These are phyloP conservation scores for Melocanna baccifera DNA, from an alignment of 176 grass and related monocot species.

Conservation along the genomic window DNA sequence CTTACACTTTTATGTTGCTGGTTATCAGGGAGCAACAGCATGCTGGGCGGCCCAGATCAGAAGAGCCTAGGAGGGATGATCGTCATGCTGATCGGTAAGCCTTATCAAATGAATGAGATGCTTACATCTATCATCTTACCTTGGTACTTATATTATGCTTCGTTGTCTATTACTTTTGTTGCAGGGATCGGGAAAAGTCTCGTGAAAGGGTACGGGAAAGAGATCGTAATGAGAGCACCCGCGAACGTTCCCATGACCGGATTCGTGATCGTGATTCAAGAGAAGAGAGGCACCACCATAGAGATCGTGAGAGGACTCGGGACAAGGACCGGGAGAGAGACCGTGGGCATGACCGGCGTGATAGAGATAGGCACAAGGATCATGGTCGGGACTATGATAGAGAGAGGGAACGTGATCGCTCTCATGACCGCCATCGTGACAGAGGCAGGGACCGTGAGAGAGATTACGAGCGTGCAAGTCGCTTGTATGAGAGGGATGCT, in stretches of 20 bases:
- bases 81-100: slow-evolving; percentile 48
- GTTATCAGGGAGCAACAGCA: slow-evolving; percentile 55
- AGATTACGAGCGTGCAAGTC: slow-evolving; percentile 31
- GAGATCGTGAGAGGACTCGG: slow-evolving; percentile 48
- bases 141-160: not conserved
- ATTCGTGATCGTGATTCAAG: slow-evolving; percentile 42
- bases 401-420: slow-evolving; percentile 39
- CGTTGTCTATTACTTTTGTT: not conserved
- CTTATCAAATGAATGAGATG: not conserved
- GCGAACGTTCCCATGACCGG: slow-evolving; percentile 41
- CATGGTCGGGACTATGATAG: slow-evolving; percentile 48
- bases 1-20: not conserved
- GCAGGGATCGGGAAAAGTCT: slow-evolving; percentile 51
- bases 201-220: slow-evolving; percentile 43
- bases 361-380: slow-evolving; percentile 48
- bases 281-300: slow-evolving; percentile 50
- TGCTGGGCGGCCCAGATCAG: slow-evolving; percentile 43
- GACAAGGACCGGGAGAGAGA: slow-evolving; percentile 50
- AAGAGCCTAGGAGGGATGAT: slow-evolving; percentile 64
- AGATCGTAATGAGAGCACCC: slow-evolving; percentile 43
- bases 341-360: slow-evolving; percentile 39
- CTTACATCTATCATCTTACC: not conserved
- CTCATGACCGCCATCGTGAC: slow-evolving; percentile 40
- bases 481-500: slow-evolving; percentile 46
- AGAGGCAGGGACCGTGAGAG: slow-evolving; percentile 45